Evolutionary conservation across 164 flowering plant species (phyloP), one percentile per base, ranked within the genome.

Genomic region (Paratinospora sagittata): DNA sequence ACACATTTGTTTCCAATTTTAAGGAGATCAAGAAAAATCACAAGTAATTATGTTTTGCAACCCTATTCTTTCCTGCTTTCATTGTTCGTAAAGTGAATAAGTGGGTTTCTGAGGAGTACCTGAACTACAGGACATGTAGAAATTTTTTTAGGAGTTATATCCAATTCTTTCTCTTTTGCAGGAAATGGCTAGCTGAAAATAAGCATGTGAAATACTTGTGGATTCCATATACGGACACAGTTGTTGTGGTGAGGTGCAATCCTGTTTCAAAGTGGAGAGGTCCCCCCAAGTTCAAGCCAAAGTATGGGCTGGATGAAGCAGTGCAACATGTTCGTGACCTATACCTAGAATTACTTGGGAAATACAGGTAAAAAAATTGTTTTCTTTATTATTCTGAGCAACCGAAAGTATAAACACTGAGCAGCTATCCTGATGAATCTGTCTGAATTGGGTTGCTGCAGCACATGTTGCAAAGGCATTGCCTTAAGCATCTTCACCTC

Each of bases 201-300:
- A 96, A 89, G 89, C 99, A 96, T 81, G 85, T 96, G 72, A 96
- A 91, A 80, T 96, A 96, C 81, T 82, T 96, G 79, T 78, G 90
- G 73, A 91, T 96, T 77, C 99, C 99, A 60, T 96, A 91, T 74
- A 93, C 97, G 0, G 98, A 96, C 74, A 81, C 88, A 65, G 90
- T 93, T 75, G 98, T 96, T 76, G 93, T 96, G 74, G 99, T 96
- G 73, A 87, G 68, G 14, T 96, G 99, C 83, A 96, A 96, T 74
- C 97, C 97, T 77, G 78, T 91, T 70, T 84, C 96, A 21, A 93
- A 87, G 75, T 82, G 96, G 92, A 89, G 73, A 76, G 91, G 97
- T 70, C 89, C 87, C 43, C 93, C 96, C 12, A 92, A 91, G 73
- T 86, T 85, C 78, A 87, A 86, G 74, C 93, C 98, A 27, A 91